Evolutionary conservation across 768 basidiomycete species (phyloP), one percentile per base, ranked within the genome.

Genomic region (Mycena amicta): DNA sequence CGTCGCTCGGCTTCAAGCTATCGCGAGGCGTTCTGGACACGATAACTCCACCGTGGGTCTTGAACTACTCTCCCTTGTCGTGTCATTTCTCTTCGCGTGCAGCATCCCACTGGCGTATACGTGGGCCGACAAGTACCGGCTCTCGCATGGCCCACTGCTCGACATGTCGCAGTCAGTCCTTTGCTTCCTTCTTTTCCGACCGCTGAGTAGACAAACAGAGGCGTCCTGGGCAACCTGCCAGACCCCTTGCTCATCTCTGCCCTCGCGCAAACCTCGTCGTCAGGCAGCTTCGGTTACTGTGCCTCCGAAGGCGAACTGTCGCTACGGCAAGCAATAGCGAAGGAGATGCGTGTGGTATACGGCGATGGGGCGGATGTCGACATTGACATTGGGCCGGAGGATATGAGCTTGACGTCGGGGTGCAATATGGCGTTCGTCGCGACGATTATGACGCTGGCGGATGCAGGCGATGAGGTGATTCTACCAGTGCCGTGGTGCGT

Each of bases 341-440:
- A 77, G 15, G 89, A 92, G 72, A 88, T 90, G 82, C 80, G 77
- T 49, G 46, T 57, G 0, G 72, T 81, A 0, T 93, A 93, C 67
- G 84, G 84, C 2, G 45, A 61, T 1, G 70, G 74, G 1, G 68
- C 75, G 5, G 83, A 87, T 61, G 67, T 91, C 4, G n/a, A 74
- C n/a, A n/a, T n/a, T n/a, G n/a, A n/a, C n/a, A n/a, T n/a, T n/a
- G 33, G 67, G 1, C 58, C 71, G 2, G 77, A 82, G 1, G 89
- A 93, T 67, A 71, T 91, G n/a, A 83, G 82, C 1, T 71, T 90
- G 53, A 89, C 88, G 0, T 77, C 87, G 1, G 89, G 89, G 3
- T 89, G 88, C 66, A 90, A 90, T 66, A 73, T 91, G 72, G 88
- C 88, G 5, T 92, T 90, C 61, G 75, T 85, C 4, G 80, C 84